Percentiles rank a stretch among this genome's conserved stretches.
These are phyloP conservation scores for Euphrasia confusa DNA, from an alignment of 257 asterid genomes.

Conservation along the genomic window DNA sequence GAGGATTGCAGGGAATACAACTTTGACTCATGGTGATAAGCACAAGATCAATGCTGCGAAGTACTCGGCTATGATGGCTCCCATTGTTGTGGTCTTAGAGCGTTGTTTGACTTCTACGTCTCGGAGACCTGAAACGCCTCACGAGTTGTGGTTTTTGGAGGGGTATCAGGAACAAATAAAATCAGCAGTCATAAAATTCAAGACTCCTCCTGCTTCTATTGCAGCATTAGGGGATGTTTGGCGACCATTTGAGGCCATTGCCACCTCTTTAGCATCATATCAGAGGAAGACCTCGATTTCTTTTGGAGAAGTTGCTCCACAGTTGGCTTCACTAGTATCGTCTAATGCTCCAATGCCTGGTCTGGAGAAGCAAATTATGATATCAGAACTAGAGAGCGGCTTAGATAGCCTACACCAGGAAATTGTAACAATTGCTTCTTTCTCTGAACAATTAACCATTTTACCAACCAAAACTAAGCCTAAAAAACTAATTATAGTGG, in stretches of 20 bases:
- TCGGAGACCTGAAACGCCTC: conserved; percentile 91
- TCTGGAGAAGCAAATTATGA: conserved; percentile 71
- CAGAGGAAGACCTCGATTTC: conserved; percentile 88
- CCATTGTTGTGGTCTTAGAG: conserved; percentile 84
- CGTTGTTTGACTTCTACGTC: conserved; percentile 95
- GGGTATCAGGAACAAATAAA: conserved; percentile 72
- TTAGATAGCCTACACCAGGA: conserved; percentile 46
- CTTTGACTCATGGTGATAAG: conserved; percentile 84
- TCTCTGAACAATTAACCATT: conserved; percentile 66
- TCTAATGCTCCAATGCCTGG: conserved; percentile 99
- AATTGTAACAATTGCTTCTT: conserved; percentile 72
- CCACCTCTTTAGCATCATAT: conserved; percentile 83
- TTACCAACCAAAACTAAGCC: conserved; percentile 97
- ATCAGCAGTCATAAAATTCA: conserved; percentile 72
- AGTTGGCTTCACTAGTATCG: conserved; percentile 61
- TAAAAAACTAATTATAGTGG: conserved; percentile 71
- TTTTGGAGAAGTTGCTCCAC: conserved; percentile 94
- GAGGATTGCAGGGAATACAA: conserved; percentile 70
- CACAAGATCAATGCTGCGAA: conserved; percentile 91
- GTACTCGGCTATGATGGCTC: conserved; percentile 99
- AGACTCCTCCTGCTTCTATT: conserved; percentile 84
- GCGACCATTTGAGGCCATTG: conserved; percentile 88
- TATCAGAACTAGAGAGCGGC: conserved; percentile 52
- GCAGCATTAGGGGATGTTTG: conserved; percentile 87
- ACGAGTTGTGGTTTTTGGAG: conserved; percentile 77